These are phyloP conservation scores for Phytopythium kandeliae DNA, from an alignment of 352 stramenopile genomes.

Conservation along the genomic window DNA sequence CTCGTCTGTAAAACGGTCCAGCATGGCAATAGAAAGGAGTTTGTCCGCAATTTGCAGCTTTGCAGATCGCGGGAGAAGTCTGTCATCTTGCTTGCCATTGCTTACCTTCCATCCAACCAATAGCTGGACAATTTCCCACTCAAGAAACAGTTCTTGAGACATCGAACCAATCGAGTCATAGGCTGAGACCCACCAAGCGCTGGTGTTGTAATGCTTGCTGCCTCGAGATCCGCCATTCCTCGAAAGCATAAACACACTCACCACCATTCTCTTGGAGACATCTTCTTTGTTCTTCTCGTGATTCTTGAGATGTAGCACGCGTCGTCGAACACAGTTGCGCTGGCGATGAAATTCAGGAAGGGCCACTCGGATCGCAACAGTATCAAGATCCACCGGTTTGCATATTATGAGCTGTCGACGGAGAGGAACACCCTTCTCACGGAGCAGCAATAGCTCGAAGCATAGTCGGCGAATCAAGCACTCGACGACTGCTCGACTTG, in stretches of 20 bases:
- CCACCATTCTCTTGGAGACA: slow-evolving; percentile 29
- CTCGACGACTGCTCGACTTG: slow-evolving; percentile 16
- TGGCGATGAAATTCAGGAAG: slow-evolving; percentile 40
- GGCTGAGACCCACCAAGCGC: slow-evolving; percentile 46
- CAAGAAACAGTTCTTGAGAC: slow-evolving; percentile 54
- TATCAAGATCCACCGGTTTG: slow-evolving; percentile 22
- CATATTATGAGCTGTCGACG: slow-evolving; percentile 45
- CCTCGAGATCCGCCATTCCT: background rate
- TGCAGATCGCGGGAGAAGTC: slow-evolving; percentile 9
- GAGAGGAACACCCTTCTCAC: slow-evolving; percentile 38
- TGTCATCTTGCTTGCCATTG: slow-evolving; percentile 10
- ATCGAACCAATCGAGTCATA: slow-evolving; percentile 37
- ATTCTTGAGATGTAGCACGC: slow-evolving; percentile 27
- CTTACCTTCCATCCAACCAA: slow-evolving; percentile 20
- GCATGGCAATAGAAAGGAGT: slow-evolving; percentile 44
- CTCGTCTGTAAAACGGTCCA: slow-evolving; percentile 67
- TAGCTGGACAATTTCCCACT: slow-evolving; percentile 62
- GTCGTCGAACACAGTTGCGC: slow-evolving; percentile 35
- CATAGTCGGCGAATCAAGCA: slow-evolving; percentile 33
- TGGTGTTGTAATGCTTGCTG: too few species aligned
- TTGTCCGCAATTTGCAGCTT: slow-evolving; percentile 31
- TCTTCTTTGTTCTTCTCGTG: slow-evolving; percentile 6
- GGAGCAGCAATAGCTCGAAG: slow-evolving; percentile 28
- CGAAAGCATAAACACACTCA: slow-evolving; percentile 18
- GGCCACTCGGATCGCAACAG: slow-evolving; percentile 21